Base-by-base conservation (phyloP, 2,329 filamentous ascomycete genomes). In the Colletotrichum sp. region DNA sequence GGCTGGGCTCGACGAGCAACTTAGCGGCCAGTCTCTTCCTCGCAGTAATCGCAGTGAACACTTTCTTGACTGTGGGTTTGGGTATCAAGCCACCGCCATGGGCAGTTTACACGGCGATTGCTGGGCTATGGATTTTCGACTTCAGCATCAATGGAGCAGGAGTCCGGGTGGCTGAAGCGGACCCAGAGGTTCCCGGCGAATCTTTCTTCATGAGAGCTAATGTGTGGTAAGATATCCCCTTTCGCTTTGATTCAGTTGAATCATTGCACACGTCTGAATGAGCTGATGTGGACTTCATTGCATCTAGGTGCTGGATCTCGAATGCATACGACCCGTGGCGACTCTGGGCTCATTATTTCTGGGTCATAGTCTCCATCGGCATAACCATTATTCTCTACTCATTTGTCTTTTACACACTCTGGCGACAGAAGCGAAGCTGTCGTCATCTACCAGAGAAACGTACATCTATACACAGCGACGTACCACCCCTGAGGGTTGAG, bases 341-440 rank as follows among this genome's bases (percentile, higher is more conserved):
- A 56, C 85, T 94, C 1, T 88, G 88, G 82, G 87, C 90, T 2
- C 92, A 93, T 78, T 93, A 93, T 79, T 83, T 93, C 71, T 93
- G 90, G 88, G 91, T 93, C 70, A 93, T 87, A 75, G 79, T 86
- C 27, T 80, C 82, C 8, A 81, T 88, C 4, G 80, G 76, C 1
- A 77, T 83, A 18, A 88, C 87, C 0, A 81, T 81, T 1, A 68
- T 81, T n/a, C 79, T 88, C 0, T 88, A 88, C 78, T 71, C 82
- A 16, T 77, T 82, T 67, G 86, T 88, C 60, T 87, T 86, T 78
- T 70, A 84, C 16, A 82, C 77, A 12, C 80, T 87, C 1, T 82
- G 81, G 48, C 77, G 75, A n/a, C 73, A 75, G 16, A 76, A 76
- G 15, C 32, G 74, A 18, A 76, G 34, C 16, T 76, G 74, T 32